phyloP scores from a whole-genome alignment of 371 early-diverging fungal genomes.

The Dichotomocladium elegans region DNA sequence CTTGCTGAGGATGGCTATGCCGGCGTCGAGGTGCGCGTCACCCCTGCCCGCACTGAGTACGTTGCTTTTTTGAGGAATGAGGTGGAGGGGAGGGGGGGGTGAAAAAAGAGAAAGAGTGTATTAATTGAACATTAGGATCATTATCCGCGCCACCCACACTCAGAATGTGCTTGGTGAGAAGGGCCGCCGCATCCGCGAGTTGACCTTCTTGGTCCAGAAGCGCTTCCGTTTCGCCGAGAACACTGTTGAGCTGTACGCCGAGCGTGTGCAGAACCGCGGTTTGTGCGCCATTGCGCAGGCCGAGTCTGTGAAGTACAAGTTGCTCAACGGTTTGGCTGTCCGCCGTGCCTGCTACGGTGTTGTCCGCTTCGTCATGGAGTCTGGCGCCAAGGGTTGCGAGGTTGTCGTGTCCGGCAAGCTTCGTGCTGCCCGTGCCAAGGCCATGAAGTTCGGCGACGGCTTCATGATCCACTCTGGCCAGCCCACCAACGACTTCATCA shows the following conservation, averaged over 20 bases:
- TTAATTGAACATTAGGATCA: slow-evolving; percentile 56
- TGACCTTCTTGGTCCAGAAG: slow-evolving; percentile 98
- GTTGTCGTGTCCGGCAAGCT: slow-evolving; percentile 99
- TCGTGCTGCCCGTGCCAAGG: slow-evolving; percentile 99
- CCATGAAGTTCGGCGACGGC: slow-evolving; percentile 99
- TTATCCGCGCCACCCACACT: slow-evolving; percentile 98
- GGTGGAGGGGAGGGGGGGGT: background rate
- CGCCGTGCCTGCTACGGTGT: slow-evolving; percentile 98
- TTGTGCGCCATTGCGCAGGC: slow-evolving; percentile 99
- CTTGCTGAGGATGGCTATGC: slow-evolving; percentile 90
- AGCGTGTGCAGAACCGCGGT: slow-evolving; percentile 98
- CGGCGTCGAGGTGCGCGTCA: slow-evolving; percentile 98
- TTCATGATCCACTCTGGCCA: slow-evolving; percentile 99
- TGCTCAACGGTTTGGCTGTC: slow-evolving; percentile 96
- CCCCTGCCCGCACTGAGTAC: slow-evolving; percentile 96
- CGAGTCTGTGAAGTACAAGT: slow-evolving; percentile 98
- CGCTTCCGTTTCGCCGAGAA: slow-evolving; percentile 98
- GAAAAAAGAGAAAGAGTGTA: background rate
- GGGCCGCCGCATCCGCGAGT: slow-evolving; percentile 98
- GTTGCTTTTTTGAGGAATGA: slow-evolving; percentile 3
- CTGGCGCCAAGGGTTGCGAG: slow-evolving; percentile 99
- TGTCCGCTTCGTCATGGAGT: slow-evolving; percentile 98
- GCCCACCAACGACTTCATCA: slow-evolving; percentile 97
- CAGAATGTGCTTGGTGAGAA: slow-evolving; percentile 98
- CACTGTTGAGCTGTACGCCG: slow-evolving; percentile 98